Evolutionary conservation across 2,329 filamentous ascomycete species (phyloP).

Genomic region (Sporothrix brasiliensis): DNA sequence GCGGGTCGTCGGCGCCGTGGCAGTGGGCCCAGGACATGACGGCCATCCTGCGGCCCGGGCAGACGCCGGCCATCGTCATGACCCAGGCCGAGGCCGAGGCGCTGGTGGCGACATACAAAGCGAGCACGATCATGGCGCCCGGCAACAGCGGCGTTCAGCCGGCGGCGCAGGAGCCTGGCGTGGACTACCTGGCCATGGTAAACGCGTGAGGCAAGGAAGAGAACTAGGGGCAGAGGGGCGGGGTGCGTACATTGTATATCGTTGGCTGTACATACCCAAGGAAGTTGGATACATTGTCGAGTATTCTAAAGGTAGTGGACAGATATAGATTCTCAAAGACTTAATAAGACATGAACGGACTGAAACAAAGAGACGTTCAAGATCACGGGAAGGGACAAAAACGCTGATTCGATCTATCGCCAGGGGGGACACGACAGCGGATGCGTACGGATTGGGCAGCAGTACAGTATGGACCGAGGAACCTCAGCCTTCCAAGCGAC

Average conservation of each 20-base stretch:
- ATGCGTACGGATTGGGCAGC: no score
- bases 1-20: slow-evolving; percentile 66
- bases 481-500: no score
- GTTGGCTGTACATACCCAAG: background rate
- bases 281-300: background rate
- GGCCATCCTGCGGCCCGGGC: slow-evolving; percentile 43
- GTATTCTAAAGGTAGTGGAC: no score
- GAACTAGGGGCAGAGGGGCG: slow-evolving; percentile 24
- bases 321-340: background rate
- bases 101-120: slow-evolving; percentile 37
- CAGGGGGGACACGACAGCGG: no score
- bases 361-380: no score
- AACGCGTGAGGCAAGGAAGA: slow-evolving; percentile 34
- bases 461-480: no score
- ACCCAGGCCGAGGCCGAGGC: slow-evolving; percentile 35
- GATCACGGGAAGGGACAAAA: no score
- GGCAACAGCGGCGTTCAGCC: background rate
- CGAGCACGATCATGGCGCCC: slow-evolving; percentile 32
- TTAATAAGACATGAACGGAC: background rate
- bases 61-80: slow-evolving; percentile 35
- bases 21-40: slow-evolving; percentile 76
- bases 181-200: slow-evolving; percentile 41
- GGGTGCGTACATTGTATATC: background rate
- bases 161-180: background rate
- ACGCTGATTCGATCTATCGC: no score